Evolutionary conservation across 2,329 filamentous ascomycete genomes (phyloP).

Genomic region (Pleoardoris graminearum): DNA sequence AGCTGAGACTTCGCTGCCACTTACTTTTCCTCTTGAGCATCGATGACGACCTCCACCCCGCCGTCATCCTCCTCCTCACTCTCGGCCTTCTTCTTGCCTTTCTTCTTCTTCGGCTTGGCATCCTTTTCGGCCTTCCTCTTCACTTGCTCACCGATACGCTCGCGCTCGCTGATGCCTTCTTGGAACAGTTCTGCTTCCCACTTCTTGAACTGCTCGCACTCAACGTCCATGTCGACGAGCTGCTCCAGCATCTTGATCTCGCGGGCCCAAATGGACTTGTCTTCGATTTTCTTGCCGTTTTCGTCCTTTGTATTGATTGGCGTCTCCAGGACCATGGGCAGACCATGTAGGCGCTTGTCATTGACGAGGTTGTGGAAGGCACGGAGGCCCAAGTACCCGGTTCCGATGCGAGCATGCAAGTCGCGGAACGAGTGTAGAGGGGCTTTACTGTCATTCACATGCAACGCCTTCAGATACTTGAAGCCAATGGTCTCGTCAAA

Average conservation of each 20-base stretch:
- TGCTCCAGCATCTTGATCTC: slow-evolving; percentile 95
- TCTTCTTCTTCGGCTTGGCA: slow-evolving; percentile 45
- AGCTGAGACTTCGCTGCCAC: background rate
- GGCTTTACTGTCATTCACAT: slow-evolving; percentile 95
- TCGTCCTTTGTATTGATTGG: slow-evolving; percentile 75
- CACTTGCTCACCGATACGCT: slow-evolving; percentile 76
- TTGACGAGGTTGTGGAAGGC: slow-evolving; percentile 94
- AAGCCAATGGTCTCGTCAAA: slow-evolving; percentile 80
- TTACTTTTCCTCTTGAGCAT: no score
- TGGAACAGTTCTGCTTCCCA: slow-evolving; percentile 68
- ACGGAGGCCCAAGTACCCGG: slow-evolving; percentile 85
- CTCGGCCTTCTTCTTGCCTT: slow-evolving; percentile 41
- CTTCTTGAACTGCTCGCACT: slow-evolving; percentile 70
- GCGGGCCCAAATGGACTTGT: slow-evolving; percentile 82
- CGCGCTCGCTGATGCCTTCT: slow-evolving; percentile 70
- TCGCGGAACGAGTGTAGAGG: slow-evolving; percentile 81
- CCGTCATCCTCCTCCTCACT: slow-evolving; percentile 24
- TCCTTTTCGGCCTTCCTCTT: slow-evolving; percentile 59
- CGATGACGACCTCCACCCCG: slow-evolving; percentile 18
- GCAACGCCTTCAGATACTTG: slow-evolving; percentile 79
- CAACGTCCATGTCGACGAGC: slow-evolving; percentile 80
- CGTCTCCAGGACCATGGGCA: slow-evolving; percentile 96
- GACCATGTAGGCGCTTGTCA: slow-evolving; percentile 69
- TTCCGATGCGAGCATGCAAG: slow-evolving; percentile 94
- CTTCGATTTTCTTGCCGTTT: slow-evolving; percentile 68